Evolutionary conservation across 2,329 filamentous ascomycete genomes (phyloP).

Genomic region (Diaporthe destruens): DNA sequence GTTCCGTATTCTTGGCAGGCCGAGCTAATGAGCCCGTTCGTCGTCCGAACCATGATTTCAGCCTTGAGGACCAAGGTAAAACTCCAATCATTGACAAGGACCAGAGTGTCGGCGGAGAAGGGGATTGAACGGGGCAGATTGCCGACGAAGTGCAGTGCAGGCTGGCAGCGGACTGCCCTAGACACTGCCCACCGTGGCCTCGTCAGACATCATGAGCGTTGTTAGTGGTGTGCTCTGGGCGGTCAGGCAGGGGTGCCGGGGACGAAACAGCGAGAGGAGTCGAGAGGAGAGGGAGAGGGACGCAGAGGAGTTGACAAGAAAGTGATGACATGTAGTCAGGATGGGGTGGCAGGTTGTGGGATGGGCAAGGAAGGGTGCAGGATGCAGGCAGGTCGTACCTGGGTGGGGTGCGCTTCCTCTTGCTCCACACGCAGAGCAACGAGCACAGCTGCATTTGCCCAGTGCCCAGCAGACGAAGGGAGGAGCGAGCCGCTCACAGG

Average conservation of each 20-base stretch:
- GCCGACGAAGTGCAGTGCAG: neutral
- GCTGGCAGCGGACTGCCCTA: neutral
- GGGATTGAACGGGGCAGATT: neutral
- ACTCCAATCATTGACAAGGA: slow-evolving; percentile 7
- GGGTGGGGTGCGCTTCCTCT: slow-evolving; percentile 17
- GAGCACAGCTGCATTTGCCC: slow-evolving; percentile 24
- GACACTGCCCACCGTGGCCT: neutral
- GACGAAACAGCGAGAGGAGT: slow-evolving; percentile 11
- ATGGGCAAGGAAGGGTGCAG: slow-evolving; percentile 25
- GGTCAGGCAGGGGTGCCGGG: slow-evolving; percentile 13
- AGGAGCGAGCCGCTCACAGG: slow-evolving; percentile 30
- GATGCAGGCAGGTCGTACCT: slow-evolving; percentile 14
- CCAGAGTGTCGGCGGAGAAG: neutral
- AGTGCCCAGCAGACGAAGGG: slow-evolving; percentile 1
- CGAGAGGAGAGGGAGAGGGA: neutral
- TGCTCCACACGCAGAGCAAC: slow-evolving; percentile 7
- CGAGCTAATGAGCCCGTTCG: slow-evolving; percentile 28
- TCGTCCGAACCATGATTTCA: slow-evolving; percentile 28
- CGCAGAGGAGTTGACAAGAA: slow-evolving; percentile 20
- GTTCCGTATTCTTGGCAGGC: slow-evolving; percentile 29
- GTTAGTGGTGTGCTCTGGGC: neutral
- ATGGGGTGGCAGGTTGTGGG: slow-evolving; percentile 25
- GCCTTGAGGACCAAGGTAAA: slow-evolving; percentile 14
- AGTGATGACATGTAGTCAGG: slow-evolving; percentile 32
- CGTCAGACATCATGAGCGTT: neutral